Evolutionary conservation across 2,329 filamentous ascomycete species (phyloP).

Genomic region (Cyphellophora attinorum): DNA sequence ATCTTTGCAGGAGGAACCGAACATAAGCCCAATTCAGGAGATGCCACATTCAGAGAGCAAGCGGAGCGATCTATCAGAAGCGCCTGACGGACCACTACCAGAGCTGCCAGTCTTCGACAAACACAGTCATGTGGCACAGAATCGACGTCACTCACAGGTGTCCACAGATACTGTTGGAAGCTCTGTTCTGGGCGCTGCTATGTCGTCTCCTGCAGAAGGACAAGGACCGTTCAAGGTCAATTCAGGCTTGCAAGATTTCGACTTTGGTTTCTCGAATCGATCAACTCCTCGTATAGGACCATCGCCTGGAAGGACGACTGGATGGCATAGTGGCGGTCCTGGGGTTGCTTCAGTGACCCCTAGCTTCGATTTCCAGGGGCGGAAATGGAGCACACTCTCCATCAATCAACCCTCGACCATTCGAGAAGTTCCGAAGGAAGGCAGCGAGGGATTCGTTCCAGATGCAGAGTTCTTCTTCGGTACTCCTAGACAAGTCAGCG

Average conservation of each 20-base stretch:
- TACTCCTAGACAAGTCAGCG: background rate
- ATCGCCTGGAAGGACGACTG: constrained; percentile 3
- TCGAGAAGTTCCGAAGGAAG: background rate
- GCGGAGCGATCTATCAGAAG: too few species aligned
- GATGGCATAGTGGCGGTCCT: background rate
- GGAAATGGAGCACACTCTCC: background rate
- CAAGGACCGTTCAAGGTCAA: background rate
- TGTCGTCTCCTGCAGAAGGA: constrained; percentile 7
- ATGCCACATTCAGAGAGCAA: too few species aligned
- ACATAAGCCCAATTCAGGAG: background rate
- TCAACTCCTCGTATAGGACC: constrained; percentile 5
- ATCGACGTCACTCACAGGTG: constrained; percentile 3
- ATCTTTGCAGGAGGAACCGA: constrained; percentile 5
- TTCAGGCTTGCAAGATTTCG: constrained; percentile 1
- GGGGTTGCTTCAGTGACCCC: background rate
- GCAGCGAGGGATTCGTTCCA: background rate
- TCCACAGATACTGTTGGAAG: constrained; percentile 8
- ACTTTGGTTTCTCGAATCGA: constrained; percentile 4
- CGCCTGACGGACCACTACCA: constrained; percentile 27
- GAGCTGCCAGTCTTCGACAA: constrained; percentile 20
- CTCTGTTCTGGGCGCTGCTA: constrained; percentile 7
- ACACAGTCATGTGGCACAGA: constrained; percentile 1
- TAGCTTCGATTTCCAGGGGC: background rate
- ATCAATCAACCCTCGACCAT: background rate
- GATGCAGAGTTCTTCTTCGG: background rate